Evolutionary conservation across 345 rosid species (phyloP), one percentile per base, ranked within the genome.

Genomic region (Balakata baccata): DNA sequence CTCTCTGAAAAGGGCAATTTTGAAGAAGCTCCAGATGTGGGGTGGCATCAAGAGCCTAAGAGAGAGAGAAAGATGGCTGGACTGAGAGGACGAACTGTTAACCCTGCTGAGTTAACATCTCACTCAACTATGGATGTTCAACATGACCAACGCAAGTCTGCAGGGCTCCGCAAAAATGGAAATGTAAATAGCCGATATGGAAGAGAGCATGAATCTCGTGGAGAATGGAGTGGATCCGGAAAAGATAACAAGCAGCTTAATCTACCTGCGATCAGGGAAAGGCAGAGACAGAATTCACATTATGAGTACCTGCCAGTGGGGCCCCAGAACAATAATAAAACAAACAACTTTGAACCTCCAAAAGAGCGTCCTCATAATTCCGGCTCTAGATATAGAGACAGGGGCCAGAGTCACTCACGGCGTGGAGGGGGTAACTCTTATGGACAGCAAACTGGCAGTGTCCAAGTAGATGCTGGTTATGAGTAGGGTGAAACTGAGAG

Each of bases 231-330:
- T 73, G 80, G 87, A 77, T 74, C 83, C 59, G 86, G 81, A 72
- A 93, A 85, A 74, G 93, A 87, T 75, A 78, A 76, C 59, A 83
- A 69, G 78, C 89, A 85, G 23, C 86, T 84, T 64, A 87, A 78
- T 69, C 80, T 74, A 46, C 76, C 80, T 64, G 80, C 78, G 18
- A 83, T 83, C 78, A 76, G 92, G 79, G 98, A 89, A 63, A 82
- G 92, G 82, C 89, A 78, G 73, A 86, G 86, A 78, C 90, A 76
- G n/a, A 83, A 75, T 74, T n/a, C 84, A 17, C 91, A 89, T 76
- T 92, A 78, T 10, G 94, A 91, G 73, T 95, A 89, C 82, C 96
- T 89, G 80, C 98, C 94, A 49, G 90, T 91, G 79, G 80, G 75
- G 56, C 57, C 74, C 22, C 77, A 72, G 5, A 73, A 69, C 54